These are phyloP conservation scores for Trichoderma endophyticum DNA, from an alignment of 2,329 filamentous ascomycete species.

Conservation along the genomic window DNA sequence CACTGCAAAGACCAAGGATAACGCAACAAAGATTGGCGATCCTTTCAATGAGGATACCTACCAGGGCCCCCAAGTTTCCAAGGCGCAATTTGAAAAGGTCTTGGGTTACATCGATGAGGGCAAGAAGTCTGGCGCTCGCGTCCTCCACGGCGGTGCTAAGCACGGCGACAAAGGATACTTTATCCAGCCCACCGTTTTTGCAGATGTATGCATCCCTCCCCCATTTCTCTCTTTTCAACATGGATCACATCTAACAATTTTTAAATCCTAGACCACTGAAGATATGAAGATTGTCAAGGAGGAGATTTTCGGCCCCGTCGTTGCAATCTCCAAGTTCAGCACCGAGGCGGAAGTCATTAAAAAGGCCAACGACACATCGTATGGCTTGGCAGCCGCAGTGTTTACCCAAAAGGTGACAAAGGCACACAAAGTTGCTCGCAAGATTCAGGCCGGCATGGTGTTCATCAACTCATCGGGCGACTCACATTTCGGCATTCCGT, in stretches of 20 bases:
- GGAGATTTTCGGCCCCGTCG: slow-evolving; percentile 30
- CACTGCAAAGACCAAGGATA: slow-evolving; percentile 46
- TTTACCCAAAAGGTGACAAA: slow-evolving; percentile 31
- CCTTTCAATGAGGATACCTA: slow-evolving; percentile 22
- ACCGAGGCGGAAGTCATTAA: slow-evolving; percentile 48
- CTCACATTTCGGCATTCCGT: slow-evolving; percentile 29
- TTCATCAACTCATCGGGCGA: slow-evolving; percentile 50
- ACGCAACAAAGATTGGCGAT: slow-evolving; percentile 23
- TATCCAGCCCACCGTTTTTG: slow-evolving; percentile 67
- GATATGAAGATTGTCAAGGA: slow-evolving; percentile 25
- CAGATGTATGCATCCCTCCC: slow-evolving; percentile 38
- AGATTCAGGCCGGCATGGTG: slow-evolving; percentile 64
- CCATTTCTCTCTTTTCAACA: too few species aligned
- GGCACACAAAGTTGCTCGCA: slow-evolving; percentile 43
- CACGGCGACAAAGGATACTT: slow-evolving; percentile 56
- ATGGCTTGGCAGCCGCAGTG: slow-evolving; percentile 30
- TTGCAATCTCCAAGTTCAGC: slow-evolving; percentile 47
- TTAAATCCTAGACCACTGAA: background rate
- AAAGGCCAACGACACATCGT: slow-evolving; percentile 51
- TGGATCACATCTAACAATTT: background rate
- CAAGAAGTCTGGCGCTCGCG: slow-evolving; percentile 67
- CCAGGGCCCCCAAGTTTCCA: slow-evolving; percentile 51
- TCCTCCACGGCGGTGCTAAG: slow-evolving; percentile 61
- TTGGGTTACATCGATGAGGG: slow-evolving; percentile 52
- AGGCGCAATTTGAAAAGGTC: slow-evolving; percentile 53